Evolutionary conservation across 805 yeast genomes (phyloP).

Genomic region (Debaryomyces hansenii): DNA sequence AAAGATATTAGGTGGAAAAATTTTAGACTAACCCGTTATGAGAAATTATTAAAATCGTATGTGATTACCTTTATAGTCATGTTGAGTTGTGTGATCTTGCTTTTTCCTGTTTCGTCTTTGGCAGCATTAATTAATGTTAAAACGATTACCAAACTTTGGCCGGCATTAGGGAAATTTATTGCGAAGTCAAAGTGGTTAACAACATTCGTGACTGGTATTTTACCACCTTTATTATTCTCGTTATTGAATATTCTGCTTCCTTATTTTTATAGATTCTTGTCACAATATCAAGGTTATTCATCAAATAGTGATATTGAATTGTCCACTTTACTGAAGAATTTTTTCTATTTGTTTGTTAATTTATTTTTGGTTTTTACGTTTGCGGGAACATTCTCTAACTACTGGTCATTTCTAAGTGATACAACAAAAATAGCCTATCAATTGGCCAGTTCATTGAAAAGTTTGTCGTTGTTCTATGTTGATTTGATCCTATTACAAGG

Average conservation of each 20-base stretch:
- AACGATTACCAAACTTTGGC: constrained; percentile 58
- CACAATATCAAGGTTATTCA: constrained; percentile 51
- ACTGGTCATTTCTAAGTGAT: constrained; percentile 55
- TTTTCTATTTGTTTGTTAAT: constrained; percentile 59
- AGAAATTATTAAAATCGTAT: constrained; percentile 39
- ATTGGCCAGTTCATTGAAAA: constrained; percentile 52
- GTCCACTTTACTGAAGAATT: constrained; percentile 57
- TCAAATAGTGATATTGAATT: constrained; percentile 61
- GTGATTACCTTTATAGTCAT: constrained; percentile 44
- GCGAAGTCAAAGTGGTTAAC: constrained; percentile 51
- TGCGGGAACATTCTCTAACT: constrained; percentile 62
- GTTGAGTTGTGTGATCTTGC: constrained; percentile 50
- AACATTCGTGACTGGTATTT: constrained; percentile 58
- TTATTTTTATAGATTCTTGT: constrained; percentile 52
- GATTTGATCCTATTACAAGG: constrained; percentile 72
- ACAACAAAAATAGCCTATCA: constrained; percentile 59
- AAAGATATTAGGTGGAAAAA: constrained; percentile 48
- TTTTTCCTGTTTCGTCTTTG: constrained; percentile 57
- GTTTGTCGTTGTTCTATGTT: constrained; percentile 53
- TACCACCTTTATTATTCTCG: constrained; percentile 62
- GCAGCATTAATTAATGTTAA: constrained; percentile 57
- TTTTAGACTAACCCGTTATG: constrained; percentile 40
- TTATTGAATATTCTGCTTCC: constrained; percentile 54
- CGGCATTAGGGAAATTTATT: constrained; percentile 54
- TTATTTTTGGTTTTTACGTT: constrained; percentile 61